Base-by-base conservation (phyloP, 2,329 filamentous ascomycete species). In the Fusarium musae region DNA sequence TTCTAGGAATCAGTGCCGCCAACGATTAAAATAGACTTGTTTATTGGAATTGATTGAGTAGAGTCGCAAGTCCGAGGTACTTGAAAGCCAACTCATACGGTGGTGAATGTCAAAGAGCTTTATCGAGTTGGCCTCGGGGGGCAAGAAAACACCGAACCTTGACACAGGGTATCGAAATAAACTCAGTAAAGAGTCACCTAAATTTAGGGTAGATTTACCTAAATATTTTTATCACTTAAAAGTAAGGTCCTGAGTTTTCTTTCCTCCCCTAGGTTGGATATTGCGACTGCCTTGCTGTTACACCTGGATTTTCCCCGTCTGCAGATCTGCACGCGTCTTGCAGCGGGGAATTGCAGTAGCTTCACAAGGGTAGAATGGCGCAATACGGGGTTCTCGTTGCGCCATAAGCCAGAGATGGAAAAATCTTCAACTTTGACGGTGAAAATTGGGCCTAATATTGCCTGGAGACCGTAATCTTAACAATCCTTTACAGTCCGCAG, bases 301-400 rank as follows among this genome's bases (percentile, higher is more conserved):
- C 50, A 21, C 39, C 49, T 49, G 30, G 36, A 28, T 8, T 39
- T 43, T 62, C 23, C 23, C 32, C 28, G 30, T 43, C 42, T 17
- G 17, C 23, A 17, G 34, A 36, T 36, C 9, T 17, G 36, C 36
- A 17, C 23, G 36, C 26, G 39, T 19, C 44, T 32, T 39, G 36
- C 23, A 30, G 46, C 26, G 56, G 63, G 63, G 46, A 58, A 58
- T 52, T 50, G 21, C 37, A 56, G 52, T 56, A 17, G 37, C 13
- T 17, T 26, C 52, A 71, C 64, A 63, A 44, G 66, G 61, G 47
- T 49, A 4, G n/a, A 42, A 74, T 78, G 71, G 66, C 64, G 75
- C 70, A 69, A 77, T 62, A 49, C 11, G 7, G 23, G 23, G 36
- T 23, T 37, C 57, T 47, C 28, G 66, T 77, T 56, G 34, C 75